Evolutionary conservation across 352 stramenopile species (phyloP), one percentile per base, ranked within the genome.

Genomic region (Globisporangium uncinulatum): DNA sequence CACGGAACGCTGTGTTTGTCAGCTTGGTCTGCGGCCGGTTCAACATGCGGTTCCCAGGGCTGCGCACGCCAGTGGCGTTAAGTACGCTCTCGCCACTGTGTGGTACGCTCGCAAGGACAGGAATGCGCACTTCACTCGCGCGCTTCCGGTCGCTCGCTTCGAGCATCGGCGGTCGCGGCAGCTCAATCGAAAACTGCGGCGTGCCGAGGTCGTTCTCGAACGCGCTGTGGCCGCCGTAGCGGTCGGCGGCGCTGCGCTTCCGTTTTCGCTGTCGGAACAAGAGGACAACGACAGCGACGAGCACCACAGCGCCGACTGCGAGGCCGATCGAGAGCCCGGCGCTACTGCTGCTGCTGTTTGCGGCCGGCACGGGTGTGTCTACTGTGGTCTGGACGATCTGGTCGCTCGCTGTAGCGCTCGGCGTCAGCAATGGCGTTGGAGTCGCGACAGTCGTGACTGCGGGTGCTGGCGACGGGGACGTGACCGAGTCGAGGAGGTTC

Each of bases 401-500:
- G 24, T 52, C 24, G 2, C 14, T 19, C 14, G 50, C 24, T 17
- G 52, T 5, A 36, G 2, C n/a, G 59, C 36, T 2, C 24, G 24
- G 24, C 24, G 43, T 45, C 4, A 43, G 29, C 2, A 15, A 6
- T 9, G 42, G 13, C 34, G 32, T 24, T 10, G 43, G 36, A 8
- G 50, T 32, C 8, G 49, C 14, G 44, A 14, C 6, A 29, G 14
- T 1, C 41, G 43, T 9, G 6, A 6, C n/a, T 21, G 21, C 20
- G 13, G n/a, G 20, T 8, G 21, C 11, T 19, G 45, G 32, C 20
- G 59, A 29, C n/a, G 52, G 55, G 19, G 53, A 32, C 24, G 52
- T 60, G 13, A 65, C 59, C 21, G 59, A 60, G n/a, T 65, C 59
- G 45, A 65, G 46, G 37, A 65, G 53, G 53, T 65, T 65, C 46